These are phyloP conservation scores for Chalciporus pseudorubinellus DNA, from an alignment of 768 basidiomycete genomes.

Conservation along the genomic window DNA sequence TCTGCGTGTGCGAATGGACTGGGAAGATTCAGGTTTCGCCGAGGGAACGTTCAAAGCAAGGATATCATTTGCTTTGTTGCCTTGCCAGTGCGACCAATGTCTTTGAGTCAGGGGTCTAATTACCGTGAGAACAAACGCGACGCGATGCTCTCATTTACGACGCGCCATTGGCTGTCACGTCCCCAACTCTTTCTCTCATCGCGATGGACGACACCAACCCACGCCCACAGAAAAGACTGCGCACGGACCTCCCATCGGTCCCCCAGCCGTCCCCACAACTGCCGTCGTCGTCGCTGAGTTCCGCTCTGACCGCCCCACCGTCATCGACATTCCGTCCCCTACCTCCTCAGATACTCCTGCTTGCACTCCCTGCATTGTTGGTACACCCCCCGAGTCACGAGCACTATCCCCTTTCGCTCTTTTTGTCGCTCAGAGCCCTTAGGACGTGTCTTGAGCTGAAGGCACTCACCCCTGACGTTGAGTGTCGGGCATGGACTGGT, in stretches of 20 bases:
- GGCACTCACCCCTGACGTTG: slow-evolving; percentile 53
- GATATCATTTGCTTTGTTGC: no score
- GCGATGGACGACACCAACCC: slow-evolving; percentile 29
- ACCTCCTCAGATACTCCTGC: slow-evolving; percentile 49
- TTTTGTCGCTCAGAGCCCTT: slow-evolving; percentile 54
- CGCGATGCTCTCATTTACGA: slow-evolving; percentile 28
- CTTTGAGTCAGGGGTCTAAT: not conserved
- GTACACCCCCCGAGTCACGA: slow-evolving; percentile 64
- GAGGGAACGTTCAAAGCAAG: no score
- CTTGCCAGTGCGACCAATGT: no score
- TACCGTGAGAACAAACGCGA: slow-evolving; percentile 3
- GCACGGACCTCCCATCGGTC: slow-evolving; percentile 15
- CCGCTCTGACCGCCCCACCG: not conserved
- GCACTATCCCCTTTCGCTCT: slow-evolving; percentile 52
- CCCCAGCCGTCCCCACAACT: not conserved
- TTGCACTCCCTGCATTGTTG: slow-evolving; percentile 59
- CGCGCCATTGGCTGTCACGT: slow-evolving; percentile 10
- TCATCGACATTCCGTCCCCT: slow-evolving; percentile 29
- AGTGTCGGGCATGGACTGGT: slow-evolving; percentile 70
- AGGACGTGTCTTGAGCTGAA: slow-evolving; percentile 51
- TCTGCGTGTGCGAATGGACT: no score
- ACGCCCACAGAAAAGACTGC: slow-evolving; percentile 36
- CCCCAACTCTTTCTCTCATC: slow-evolving; percentile 2
- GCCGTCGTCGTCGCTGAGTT: not conserved
- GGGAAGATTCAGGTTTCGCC: no score